Base-by-base conservation (phyloP, 257 asterid genomes). In the Przewalskia tangutica region DNA sequence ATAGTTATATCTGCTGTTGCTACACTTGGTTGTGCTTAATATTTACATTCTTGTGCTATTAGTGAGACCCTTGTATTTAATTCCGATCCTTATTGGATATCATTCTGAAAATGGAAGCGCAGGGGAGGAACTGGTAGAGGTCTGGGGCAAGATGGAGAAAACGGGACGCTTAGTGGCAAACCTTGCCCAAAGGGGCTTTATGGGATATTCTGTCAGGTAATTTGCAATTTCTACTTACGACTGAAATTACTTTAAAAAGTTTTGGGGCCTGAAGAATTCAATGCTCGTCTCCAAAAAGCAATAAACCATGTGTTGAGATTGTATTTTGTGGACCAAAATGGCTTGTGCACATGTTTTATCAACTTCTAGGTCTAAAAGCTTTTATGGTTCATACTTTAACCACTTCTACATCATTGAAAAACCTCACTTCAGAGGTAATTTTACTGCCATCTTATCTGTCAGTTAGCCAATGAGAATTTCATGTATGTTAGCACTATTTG, bases 121-220 rank as follows among this genome's bases (percentile, higher is more conserved):
- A 94, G 98, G 63, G 97, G 97, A 84, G 98, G 98, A 81, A 83
- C 82, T 84, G 95, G 97, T 83, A 87, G 92, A 89, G 95, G 90
- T 79, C 85, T 86, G 51, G 97, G 97, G 58, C 90, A 60, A 80
- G 89, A 85, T 80, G 97, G 97, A 32, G 93, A 90, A 83, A 93
- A 89, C 81, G 98, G 98, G 70, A 91, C 97, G 51, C 82, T 94
- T 81, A 91, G 91, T 40, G 98, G 98, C 77, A 89, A 91, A 86
- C 92, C 92, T 85, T 94, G 98, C 84, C 98, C 97, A 17, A 81
- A 86, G 81, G 98, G 98, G 78, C 98, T 94, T 55, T 90, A 89
- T 82, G 98, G 98, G 85, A 86, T 92, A 83, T 92, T 88, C 85
- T 94, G 98, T 87, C 89, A 88, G 97, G 98, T 94, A 85, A 38